Evolutionary conservation across 352 stramenopile genomes (phyloP), one percentile per base, ranked within the genome.

Genomic region (Albugo candida): DNA sequence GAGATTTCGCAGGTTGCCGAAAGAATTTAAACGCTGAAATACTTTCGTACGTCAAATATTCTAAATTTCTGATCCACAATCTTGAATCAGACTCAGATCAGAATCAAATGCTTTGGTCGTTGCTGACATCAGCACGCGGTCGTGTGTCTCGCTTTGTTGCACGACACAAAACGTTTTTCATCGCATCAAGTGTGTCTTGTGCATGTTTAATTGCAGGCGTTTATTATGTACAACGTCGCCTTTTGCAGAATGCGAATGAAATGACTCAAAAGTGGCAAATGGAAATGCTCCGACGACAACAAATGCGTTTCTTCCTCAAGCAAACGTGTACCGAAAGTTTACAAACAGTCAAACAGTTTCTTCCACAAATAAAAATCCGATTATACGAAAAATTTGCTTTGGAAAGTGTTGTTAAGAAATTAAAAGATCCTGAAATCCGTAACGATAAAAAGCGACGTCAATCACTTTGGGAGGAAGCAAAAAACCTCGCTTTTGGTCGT

Each of bases 281-380:
- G 42, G 72, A 87, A 56, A 75, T 87, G 67, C 65, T 60, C 2
- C 63, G 83, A 56, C 75, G 84, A 51, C 71, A 87, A 56, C 72
- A 67, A 8, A 65, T 87, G 41, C 72, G 84, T 48, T 49, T 82
- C 18, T 67, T 73, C 45, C 55, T 87, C 48, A 61, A 66, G 36
- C 75, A 59, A 42, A 81, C 75, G n/a, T 74, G 68, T 27, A 71
- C 84, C 44, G 72, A 87, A 52, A 85, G 72, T 52, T 70, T 63
- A 44, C 70, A 72, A 13, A 79, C 72, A 46, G 67, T 87, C 52
- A 70, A 70, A 48, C 75, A 73, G 37, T 87, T 87, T 52, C 53
- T 87, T 27, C 75, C 72, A 16, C 59, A 60, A 14, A 61, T 87
- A 13, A 75, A 78, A 50, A 65, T 64, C 43, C 65, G 65, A 21